Evolutionary conservation across 352 stramenopile genomes (phyloP).

Genomic region (Stephanocyclus meneghinianus): DNA sequence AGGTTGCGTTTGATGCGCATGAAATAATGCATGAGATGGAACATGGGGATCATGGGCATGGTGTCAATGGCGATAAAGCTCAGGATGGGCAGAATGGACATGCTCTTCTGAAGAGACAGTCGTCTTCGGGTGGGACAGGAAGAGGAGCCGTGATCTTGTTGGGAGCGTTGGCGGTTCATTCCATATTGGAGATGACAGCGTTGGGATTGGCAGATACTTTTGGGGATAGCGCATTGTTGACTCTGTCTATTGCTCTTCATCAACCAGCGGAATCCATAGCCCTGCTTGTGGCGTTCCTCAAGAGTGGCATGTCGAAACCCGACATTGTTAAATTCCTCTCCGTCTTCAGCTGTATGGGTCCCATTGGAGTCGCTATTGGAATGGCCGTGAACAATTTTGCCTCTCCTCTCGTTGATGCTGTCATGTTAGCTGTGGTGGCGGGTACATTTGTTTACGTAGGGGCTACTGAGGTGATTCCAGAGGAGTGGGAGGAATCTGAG

Average conservation of each 20-base stretch:
- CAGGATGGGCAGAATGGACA: constrained; percentile 10
- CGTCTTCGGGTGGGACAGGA: constrained; percentile 39
- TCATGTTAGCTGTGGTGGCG: constrained; percentile 85
- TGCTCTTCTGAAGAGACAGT: constrained; percentile 24
- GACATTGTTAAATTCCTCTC: constrained; percentile 83
- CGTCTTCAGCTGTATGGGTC: constrained; percentile 85
- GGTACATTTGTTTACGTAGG: constrained; percentile 90
- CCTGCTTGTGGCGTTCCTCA: constrained; percentile 87
- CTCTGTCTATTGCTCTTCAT: constrained; percentile 86
- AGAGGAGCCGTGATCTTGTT: constrained; percentile 85
- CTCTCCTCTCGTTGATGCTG: constrained; percentile 79
- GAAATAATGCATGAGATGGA: constrained; percentile 83
- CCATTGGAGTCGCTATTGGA: constrained; percentile 80
- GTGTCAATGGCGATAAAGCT: neutral
- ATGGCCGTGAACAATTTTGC: constrained; percentile 85
- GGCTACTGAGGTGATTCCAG: constrained; percentile 85
- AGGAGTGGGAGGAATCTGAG: constrained; percentile 82
- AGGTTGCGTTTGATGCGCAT: constrained; percentile 86
- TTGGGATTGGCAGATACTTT: constrained; percentile 84
- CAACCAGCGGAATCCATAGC: constrained; percentile 86
- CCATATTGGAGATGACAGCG: constrained; percentile 86
- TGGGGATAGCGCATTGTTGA: constrained; percentile 82
- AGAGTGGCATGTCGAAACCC: constrained; percentile 83
- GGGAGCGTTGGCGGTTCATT: constrained; percentile 85
- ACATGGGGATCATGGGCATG: constrained; percentile 33